These are phyloP conservation scores for Hypoxylon fragiforme DNA, from an alignment of 495 filamentous ascomycete genomes.

Conservation along the genomic window DNA sequence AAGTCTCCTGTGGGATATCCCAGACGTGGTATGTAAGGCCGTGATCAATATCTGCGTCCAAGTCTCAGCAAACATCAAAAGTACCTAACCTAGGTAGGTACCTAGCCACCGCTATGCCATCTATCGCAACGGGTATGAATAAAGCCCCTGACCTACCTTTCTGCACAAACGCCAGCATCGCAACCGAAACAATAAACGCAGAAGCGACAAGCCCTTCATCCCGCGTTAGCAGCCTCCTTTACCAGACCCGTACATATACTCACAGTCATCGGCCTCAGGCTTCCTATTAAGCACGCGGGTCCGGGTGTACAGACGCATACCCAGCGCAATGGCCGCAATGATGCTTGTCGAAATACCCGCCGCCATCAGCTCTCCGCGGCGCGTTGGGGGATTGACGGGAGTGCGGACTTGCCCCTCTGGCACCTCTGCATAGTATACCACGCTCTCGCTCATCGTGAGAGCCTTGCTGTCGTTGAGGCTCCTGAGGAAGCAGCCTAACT, in stretches of 20 bases:
- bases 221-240: not conserved
- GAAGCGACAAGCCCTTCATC: slow-evolving; percentile 19
- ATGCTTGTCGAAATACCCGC: slow-evolving; percentile 20
- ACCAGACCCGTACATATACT: not conserved
- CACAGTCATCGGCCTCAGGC: slow-evolving; percentile 18
- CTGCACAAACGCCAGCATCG: slow-evolving; percentile 24
- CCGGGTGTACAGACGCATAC: slow-evolving; percentile 17
- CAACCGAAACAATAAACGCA: slow-evolving; percentile 16
- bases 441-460: slow-evolving; percentile 15
- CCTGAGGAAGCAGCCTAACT: not conserved
- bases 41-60: slow-evolving; percentile 16
- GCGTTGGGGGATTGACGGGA: slow-evolving; percentile 14
- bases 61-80: not conserved
- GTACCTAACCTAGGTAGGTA: not conserved
- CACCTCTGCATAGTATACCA: slow-evolving; percentile 16
- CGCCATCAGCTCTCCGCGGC: slow-evolving; percentile 11
- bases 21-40: slow-evolving; percentile 29
- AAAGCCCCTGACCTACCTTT: slow-evolving; percentile 22
- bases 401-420: slow-evolving; percentile 22
- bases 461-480: not conserved
- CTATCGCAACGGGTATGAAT: not conserved
- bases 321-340: slow-evolving; percentile 13
- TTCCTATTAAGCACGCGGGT: slow-evolving; percentile 6
- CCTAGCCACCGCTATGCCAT: no score
- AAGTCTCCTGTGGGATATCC: slow-evolving; percentile 24